These are phyloP conservation scores for Aspergillus latus DNA, from an alignment of 2,329 filamentous ascomycete genomes.

Conservation along the genomic window DNA sequence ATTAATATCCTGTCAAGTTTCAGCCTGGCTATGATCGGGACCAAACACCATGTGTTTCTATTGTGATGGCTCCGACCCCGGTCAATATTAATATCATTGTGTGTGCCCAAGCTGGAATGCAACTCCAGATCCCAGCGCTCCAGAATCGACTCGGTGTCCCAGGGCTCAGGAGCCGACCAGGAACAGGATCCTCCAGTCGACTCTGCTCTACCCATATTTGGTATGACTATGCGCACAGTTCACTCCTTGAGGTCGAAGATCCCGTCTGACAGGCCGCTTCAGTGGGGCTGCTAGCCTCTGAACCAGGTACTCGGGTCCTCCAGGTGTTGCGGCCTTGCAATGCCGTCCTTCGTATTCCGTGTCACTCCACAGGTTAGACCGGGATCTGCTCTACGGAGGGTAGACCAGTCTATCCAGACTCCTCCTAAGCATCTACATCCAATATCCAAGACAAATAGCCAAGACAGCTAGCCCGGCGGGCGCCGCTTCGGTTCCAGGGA, in stretches of 20 bases:
- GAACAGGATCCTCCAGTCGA: not conserved
- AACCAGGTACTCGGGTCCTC: not conserved
- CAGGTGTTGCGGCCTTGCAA: not conserved
- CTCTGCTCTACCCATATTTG: not conserved
- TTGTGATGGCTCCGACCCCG: too few relatives aligned
- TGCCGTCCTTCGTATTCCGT: too few relatives aligned
- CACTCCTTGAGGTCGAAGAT: not conserved
- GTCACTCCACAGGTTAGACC: too few relatives aligned
- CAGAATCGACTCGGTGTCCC: too few relatives aligned
- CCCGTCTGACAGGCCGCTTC: conserved; percentile 8
- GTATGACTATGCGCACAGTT: not conserved
- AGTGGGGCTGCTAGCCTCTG: not conserved
- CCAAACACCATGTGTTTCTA: too few relatives aligned
- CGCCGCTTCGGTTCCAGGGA: not conserved
- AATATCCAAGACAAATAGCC: not conserved
- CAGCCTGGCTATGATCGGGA: too few relatives aligned
- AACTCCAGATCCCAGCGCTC: too few relatives aligned
- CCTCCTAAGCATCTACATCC: not conserved
- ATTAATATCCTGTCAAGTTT: too few relatives aligned
- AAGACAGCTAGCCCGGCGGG: not conserved
- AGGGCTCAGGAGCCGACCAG: not conserved
- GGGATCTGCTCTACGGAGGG: too few relatives aligned
- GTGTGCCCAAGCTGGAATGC: too few relatives aligned
- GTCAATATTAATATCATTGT: too few relatives aligned
- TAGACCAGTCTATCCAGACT: not conserved